Evolutionary conservation across 1,139 yeast genomes (phyloP).

Genomic region (Debaryomyces sp.): DNA sequence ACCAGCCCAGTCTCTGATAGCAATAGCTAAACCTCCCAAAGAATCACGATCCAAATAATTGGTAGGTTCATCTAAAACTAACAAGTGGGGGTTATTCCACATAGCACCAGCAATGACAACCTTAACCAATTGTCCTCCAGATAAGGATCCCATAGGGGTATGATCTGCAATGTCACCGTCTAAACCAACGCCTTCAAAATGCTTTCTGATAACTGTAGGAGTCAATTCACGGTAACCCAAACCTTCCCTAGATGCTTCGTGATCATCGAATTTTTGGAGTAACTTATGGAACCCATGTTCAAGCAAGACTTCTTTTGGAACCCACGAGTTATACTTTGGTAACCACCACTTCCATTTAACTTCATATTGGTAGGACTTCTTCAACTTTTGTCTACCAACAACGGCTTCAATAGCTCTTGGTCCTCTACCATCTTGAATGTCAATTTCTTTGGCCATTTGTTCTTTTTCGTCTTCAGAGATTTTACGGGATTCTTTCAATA

Average conservation of each 20-base stretch:
- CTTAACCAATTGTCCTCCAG: conserved; percentile 98
- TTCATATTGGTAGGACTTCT: conserved; percentile 96
- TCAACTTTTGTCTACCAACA: conserved; percentile 95
- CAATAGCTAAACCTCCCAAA: conserved; percentile 94
- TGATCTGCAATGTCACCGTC: conserved; percentile 99
- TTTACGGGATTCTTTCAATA: conserved; percentile 90
- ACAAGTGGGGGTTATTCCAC: conserved; percentile 99
- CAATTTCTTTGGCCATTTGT: conserved; percentile 77
- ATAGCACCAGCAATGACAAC: conserved; percentile 99
- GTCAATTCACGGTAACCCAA: conserved; percentile 92
- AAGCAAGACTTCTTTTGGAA: conserved; percentile 76
- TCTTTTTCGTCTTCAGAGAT: conserved; percentile 81
- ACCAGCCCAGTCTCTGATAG: conserved; percentile 97
- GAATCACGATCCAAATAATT: conserved; percentile 98
- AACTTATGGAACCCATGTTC: conserved; percentile 86
- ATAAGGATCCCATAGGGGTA: conserved; percentile 93
- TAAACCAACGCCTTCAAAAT: conserved; percentile 94
- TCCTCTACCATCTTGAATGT: conserved; percentile 85
- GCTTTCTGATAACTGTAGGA: conserved; percentile 92
- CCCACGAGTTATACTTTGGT: conserved; percentile 94
- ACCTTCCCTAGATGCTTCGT: conserved; percentile 98
- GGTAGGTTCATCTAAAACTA: conserved; percentile 97
- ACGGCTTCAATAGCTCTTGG: conserved; percentile 88
- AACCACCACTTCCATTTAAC: conserved; percentile 92
- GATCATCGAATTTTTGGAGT: conserved; percentile 94